A percentile compares a stretch with the other conserved stretches of the same genome.
These are phyloP conservation scores for Kwoniella sp. DNA, from an alignment of 768 basidiomycete genomes.

Conservation along the genomic window DNA sequence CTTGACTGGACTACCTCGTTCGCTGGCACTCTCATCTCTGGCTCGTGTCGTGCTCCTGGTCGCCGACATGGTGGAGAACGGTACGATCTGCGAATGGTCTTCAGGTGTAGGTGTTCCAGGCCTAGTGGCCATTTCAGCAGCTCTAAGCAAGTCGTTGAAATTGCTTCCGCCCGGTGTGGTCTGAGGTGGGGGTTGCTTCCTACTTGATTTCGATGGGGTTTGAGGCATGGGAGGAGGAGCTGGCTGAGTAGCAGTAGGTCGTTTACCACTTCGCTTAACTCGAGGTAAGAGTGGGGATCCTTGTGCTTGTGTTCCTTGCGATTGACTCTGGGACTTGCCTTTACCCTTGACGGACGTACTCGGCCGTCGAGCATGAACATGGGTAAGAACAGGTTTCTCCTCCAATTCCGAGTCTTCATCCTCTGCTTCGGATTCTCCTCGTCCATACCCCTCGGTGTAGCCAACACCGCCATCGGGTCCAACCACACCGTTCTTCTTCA, in stretches of 20 bases:
- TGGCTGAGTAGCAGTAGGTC: slow-evolving; percentile 21
- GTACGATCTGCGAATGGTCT: slow-evolving; percentile 12
- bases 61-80: slow-evolving; percentile 42
- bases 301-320: background rate
- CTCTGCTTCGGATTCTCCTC: slow-evolving; percentile 32
- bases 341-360: slow-evolving; percentile 27
- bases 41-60: slow-evolving; percentile 33
- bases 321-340: background rate
- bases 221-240: slow-evolving; percentile 10
- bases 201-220: slow-evolving; percentile 27
- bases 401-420: slow-evolving; percentile 31
- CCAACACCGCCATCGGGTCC: slow-evolving; percentile 52
- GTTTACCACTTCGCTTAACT: slow-evolving; percentile 31
- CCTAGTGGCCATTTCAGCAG: slow-evolving; percentile 48
- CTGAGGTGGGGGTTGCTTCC: slow-evolving; percentile 18
- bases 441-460: slow-evolving; percentile 48
- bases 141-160: slow-evolving; percentile 45
- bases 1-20: slow-evolving; percentile 30
- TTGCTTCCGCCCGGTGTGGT: slow-evolving; percentile 51
- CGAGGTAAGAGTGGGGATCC: slow-evolving; percentile 31
- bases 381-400: slow-evolving; percentile 18
- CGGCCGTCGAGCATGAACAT: slow-evolving; percentile 22
- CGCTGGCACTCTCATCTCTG: slow-evolving; percentile 26
- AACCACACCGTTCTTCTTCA: slow-evolving; percentile 40
- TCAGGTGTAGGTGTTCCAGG: slow-evolving; percentile 37